Conservation (phyloP, 1,284 basidiomycete genomes). For the Polyporus tsugae region DNA sequence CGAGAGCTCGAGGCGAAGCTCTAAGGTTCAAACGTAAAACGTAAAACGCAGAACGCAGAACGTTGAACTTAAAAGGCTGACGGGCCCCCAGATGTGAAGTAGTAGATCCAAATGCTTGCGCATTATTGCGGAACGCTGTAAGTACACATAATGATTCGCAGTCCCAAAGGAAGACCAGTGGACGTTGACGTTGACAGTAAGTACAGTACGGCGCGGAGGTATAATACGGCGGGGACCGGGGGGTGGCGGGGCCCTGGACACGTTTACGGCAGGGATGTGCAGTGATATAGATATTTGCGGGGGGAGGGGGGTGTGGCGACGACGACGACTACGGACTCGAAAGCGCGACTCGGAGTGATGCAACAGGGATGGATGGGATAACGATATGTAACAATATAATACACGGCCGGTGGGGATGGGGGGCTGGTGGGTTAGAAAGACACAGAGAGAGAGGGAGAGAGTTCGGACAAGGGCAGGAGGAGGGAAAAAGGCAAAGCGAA, state of each 20-base stretch:
- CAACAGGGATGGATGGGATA: constrained; percentile 1
- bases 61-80: background rate
- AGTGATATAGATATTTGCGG: background rate
- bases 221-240: background rate
- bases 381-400: background rate
- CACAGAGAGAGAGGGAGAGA: background rate
- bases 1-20: constrained; percentile 1
- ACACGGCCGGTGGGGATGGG: background rate
- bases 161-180: background rate
- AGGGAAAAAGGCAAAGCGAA: background rate
- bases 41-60: background rate
- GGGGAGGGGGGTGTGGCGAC: background rate
- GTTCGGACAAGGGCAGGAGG: background rate
- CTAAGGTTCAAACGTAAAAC: background rate
- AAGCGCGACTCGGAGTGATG: constrained; percentile 2
- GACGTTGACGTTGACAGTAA: background rate
- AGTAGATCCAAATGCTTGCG: background rate
- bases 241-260: too few relatives aligned
- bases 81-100: too few relatives aligned
- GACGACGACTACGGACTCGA: background rate
- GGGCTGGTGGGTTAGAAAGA: background rate
- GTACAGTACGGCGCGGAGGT: background rate
- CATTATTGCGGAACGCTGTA: constrained; percentile 1
- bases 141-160: background rate
- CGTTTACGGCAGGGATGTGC: background rate